Evolutionary conservation across 129 eudicot genomes (phyloP).

Genomic region (Flaveria brownii): DNA sequence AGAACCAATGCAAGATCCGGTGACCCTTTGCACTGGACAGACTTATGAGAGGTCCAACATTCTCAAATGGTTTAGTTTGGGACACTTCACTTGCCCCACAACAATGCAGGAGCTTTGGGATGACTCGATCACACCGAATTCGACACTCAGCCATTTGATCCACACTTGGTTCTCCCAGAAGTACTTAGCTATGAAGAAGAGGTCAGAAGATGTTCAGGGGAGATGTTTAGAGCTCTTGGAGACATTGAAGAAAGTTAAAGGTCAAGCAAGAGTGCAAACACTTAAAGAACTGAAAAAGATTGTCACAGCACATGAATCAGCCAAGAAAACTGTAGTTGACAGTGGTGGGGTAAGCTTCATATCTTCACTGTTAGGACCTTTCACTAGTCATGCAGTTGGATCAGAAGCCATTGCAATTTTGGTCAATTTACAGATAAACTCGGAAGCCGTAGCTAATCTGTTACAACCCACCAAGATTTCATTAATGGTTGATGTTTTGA

Average conservation of each 20-base stretch:
- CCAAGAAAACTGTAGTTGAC: constrained; percentile 1
- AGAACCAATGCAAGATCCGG: constrained; percentile 16
- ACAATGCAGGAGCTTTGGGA: constrained; percentile 23
- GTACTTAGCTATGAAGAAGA: neutral
- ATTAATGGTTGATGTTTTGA: constrained; percentile 67
- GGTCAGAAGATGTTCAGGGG: constrained; percentile 16
- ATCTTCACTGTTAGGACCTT: constrained; percentile 1
- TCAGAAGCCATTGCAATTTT: constrained; percentile 7
- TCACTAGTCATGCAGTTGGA: constrained; percentile 15
- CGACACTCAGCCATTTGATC: neutral
- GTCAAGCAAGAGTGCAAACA: constrained; percentile 11
- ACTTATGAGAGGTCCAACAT: constrained; percentile 13
- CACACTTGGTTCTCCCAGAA: constrained; percentile 5
- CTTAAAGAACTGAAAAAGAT: neutral
- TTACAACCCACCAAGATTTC: constrained; percentile 69
- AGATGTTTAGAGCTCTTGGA: constrained; percentile 6
- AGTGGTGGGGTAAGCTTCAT: constrained; percentile 4
- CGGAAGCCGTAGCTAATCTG: constrained; percentile 31
- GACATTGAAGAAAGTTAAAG: constrained; percentile 5
- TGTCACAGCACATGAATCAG: neutral
- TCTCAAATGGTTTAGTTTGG: constrained; percentile 5
- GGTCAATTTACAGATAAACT: neutral
- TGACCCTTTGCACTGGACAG: constrained; percentile 12
- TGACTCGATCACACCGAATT: neutral
- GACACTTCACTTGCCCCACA: constrained; percentile 14